Base-by-base conservation (phyloP, 2,329 filamentous ascomycete genomes). In the Penicillium sp. region DNA sequence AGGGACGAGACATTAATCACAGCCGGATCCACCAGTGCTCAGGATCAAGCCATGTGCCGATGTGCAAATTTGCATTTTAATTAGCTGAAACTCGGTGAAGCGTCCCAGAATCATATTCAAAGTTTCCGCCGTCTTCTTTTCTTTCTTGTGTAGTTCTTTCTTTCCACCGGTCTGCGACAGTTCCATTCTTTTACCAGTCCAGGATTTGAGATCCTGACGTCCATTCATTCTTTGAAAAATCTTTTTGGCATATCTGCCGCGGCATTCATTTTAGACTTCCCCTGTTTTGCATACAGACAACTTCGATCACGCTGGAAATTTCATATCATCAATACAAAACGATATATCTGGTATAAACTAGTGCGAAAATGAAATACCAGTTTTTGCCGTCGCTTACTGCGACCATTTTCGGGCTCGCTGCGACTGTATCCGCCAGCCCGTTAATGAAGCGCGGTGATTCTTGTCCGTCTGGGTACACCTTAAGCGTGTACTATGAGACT, bases 381-480 rank as follows among this genome's bases (percentile, higher is more conserved):
- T 54, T 48, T 29, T 43, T 71, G 11, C 58, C 61, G 39, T 68
- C 62, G 25, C 31, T 71, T 16, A 59, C 61, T 26, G 46, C 46
- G 19, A 67, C 65, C 55, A 64, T 69, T 50, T 25, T 72, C 37
- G 55, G 69, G 46, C 55, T 59, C 14, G 62, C 65, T 37, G 60
- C 65, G 16, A 61, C 66, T 13, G 68, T 67, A 33, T 69, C 69
- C 45, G 69, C 69, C 10, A 58, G 62, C 29, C 65, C 65, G 11
- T 37, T 71, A 5, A 31, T 50, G 33, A 48, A 48, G 29, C 46
- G 53, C 9, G 57, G 62, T n/a, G 52, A 61, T 31, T 57, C 62
- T 35, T 73, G 69, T 45, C 69, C 67, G 14, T 60, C 64, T 29
- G 68, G 68, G 29, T 71, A 72, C 50, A 65, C 66, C 3, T 53